phyloP scores from a whole-genome alignment of 2,329 filamentous ascomycete genomes.

The Penicillium sclerotiorum region DNA sequence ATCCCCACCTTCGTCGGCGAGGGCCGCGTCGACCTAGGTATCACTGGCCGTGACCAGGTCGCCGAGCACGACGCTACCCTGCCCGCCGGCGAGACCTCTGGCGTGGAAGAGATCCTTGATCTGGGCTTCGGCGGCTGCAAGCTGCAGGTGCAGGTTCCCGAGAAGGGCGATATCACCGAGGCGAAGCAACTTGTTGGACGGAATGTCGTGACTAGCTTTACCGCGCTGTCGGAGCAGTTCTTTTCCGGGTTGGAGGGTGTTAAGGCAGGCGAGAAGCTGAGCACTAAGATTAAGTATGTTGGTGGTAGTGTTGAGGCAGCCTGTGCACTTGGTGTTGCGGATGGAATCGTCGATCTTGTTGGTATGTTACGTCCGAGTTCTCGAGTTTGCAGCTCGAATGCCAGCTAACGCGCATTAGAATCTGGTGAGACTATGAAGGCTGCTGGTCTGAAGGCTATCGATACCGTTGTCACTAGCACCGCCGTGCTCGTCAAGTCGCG shows the following conservation, averaged over 20 bases:
- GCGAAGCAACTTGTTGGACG: conserved; percentile 82
- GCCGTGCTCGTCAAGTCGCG: conserved; percentile 92
- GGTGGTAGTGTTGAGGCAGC: conserved; percentile 97
- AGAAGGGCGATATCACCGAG: conserved; percentile 71
- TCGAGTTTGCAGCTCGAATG: background rate
- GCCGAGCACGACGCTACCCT: conserved; percentile 76
- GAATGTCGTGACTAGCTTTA: conserved; percentile 95
- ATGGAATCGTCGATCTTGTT: conserved; percentile 96
- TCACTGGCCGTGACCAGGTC: conserved; percentile 91
- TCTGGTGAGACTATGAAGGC: conserved; percentile 98
- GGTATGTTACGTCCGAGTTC: conserved; percentile 60
- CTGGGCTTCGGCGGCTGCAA: conserved; percentile 89
- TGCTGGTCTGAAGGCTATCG: conserved; percentile 89
- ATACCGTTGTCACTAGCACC: conserved; percentile 85
- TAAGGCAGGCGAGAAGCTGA: conserved; percentile 48
- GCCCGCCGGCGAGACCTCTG: conserved; percentile 45
- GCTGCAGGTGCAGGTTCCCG: conserved; percentile 94
- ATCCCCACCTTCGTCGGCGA: conserved; percentile 98
- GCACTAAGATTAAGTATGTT: conserved; percentile 89
- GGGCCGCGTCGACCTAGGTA: conserved; percentile 89
- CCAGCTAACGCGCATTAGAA: conserved; percentile 57
- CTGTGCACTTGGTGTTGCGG: conserved; percentile 90
- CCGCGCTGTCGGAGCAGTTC: conserved; percentile 78
- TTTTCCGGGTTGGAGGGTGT: conserved; percentile 74
- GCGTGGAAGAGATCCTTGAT: conserved; percentile 85